Base-by-base conservation (phyloP, 179 eudicot species). In the Vitellaria paradoxa region DNA sequence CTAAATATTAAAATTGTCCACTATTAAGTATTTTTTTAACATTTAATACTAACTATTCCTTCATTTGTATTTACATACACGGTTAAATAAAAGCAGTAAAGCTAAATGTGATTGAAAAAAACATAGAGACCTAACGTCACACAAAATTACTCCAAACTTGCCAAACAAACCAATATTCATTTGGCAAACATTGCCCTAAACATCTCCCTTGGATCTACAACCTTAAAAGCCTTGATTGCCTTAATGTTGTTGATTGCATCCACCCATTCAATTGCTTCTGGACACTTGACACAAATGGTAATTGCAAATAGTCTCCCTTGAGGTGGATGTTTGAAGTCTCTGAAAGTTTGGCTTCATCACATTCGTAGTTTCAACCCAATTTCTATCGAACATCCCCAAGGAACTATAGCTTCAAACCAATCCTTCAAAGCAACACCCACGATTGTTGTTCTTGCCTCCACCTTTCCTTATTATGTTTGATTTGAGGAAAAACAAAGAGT, bases 121-220 rank as follows among this genome's bases (percentile, higher is more conserved):
- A 23, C 0, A 37, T 3, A 11, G 8, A 14, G 18, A 17, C 5
- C 71, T 42, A 67, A 42, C 11, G 42, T 21, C 45, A 71, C 2
- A 15, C n/a, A 56, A 14, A n/a, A 64, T 68, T 76, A 81, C 65
- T 77, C 78, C 63, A 77, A 77, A 70, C 84, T 81, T 66, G 74
- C 80, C 74, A 77, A 77, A 77, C 84, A 77, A 73, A 72, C 74
- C 77, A 81, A 72, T 73, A 80, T 72, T 72, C 80, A 73, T 21
- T 77, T 69, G n/a, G 70, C 56, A 47, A 80, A 81, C 84, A 81
- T 81, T 24, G 84, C 84, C 84, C 77, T 72, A 70, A 81, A 81
- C 84, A 77, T 81, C 77, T 81, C 84, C 68, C 84, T 77, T 80
- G 80, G 77, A 67, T 81, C 80, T 59, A 73, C 74, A 65, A 77